Base-by-base conservation (phyloP, 2,329 filamentous ascomycete genomes). In the Rutstroemia sp. region DNA sequence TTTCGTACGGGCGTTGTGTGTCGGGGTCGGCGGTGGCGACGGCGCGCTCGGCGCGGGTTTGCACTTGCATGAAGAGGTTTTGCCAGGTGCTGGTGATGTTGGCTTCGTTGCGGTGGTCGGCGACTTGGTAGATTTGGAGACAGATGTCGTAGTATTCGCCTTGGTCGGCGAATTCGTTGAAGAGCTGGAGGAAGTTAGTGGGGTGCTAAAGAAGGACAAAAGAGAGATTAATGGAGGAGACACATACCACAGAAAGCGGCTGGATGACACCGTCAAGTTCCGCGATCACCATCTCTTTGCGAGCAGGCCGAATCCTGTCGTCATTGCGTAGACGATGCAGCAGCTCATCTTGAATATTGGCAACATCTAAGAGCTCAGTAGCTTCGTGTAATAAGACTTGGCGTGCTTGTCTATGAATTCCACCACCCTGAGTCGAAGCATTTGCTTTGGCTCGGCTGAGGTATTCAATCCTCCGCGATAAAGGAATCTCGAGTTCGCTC, bases 111-210 rank as follows among this genome's bases (percentile, higher is more conserved):
- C 92, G 87, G 75, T 95, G 90, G 71, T 97, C 91, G 47, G 92
- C 92, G 1, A 87, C 83, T 71, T 95, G 87, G 75, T 92, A 97
- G 67, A 99, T 96, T 58, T 92, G 79, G 8, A 99, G 81, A 69
- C 90, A 96, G 51, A 99, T 81, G 69, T 97, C 94, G 73, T 91
- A 92, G 77, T 99, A 99, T 50, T 85, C 87, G 2, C 90, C 94
- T 67, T 90, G 86, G 68, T 96, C 92, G 55, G 92, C 90, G 66
- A 91, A 99, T 61, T 84, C 77, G 69, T 97, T 95, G 75, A 90
- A 99, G n/a, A 99, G 83, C 85, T 95, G 67, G 3, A 27, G 23
- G 7, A 19, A 44, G 44, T 64, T 59, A 65, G 58, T 38, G 49
- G 23, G 9, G 38, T 51, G 63, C 51, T 66, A 57, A 46, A 21